These are phyloP conservation scores for Saccharomycopsis synnaedendra DNA, from an alignment of 805 yeast genomes.

Conservation along the genomic window DNA sequence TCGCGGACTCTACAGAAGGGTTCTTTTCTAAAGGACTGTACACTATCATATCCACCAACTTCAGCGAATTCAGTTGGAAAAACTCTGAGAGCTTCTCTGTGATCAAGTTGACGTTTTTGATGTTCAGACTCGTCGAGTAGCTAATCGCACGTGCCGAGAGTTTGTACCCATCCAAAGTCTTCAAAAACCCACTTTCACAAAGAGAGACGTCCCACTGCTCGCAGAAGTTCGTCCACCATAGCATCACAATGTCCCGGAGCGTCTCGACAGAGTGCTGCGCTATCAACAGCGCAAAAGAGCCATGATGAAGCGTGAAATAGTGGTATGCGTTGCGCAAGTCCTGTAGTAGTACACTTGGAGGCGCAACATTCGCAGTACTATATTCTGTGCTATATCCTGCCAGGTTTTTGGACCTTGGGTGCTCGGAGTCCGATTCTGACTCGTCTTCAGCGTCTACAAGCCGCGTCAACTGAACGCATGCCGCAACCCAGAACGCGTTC, in stretches of 20 bases:
- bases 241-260: not conserved
- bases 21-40: conserved; percentile 9
- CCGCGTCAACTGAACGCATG: conserved; percentile 11
- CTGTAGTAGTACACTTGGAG: conserved; percentile 6
- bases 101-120: conserved; percentile 13
- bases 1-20: not conserved
- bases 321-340: conserved; percentile 11
- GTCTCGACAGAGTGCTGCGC: not conserved
- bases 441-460: conserved; percentile 8
- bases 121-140: conserved; percentile 8
- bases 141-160: conserved; percentile 12
- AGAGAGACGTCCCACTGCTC: conserved; percentile 10
- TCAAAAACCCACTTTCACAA: conserved; percentile 12
- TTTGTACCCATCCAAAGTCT: conserved; percentile 11
- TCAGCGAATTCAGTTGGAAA: conserved; percentile 14
- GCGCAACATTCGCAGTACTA: conserved; percentile 8
- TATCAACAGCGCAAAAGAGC: conserved; percentile 2
- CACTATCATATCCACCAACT: conserved; percentile 14
- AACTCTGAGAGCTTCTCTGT: conserved; percentile 14
- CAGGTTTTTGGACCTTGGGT: not conserved
- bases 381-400: conserved; percentile 1
- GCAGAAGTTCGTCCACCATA: conserved; percentile 4
- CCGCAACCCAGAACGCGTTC: conserved; percentile 7
- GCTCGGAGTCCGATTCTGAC: not conserved
- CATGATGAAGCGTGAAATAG: conserved; percentile 10